These are phyloP conservation scores for Aspergillus sp. DNA, from an alignment of 2,329 filamentous ascomycete species.

Conservation along the genomic window DNA sequence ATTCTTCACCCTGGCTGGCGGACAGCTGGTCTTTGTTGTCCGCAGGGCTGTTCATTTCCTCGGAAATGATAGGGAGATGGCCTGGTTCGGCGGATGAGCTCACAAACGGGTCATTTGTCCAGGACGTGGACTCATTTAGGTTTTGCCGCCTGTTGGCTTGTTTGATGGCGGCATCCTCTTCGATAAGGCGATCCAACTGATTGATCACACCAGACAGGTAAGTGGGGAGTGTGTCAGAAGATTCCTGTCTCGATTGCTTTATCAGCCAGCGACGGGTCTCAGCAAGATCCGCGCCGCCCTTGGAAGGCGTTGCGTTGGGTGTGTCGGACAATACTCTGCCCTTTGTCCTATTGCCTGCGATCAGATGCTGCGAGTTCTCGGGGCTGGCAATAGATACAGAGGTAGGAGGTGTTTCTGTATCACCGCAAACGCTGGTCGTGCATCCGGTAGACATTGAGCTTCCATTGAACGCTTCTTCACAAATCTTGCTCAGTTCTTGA, in stretches of 20 bases:
- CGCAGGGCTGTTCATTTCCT: conserved; percentile 33
- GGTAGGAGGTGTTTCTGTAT: conserved; percentile 48
- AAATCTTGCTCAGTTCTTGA: conserved; percentile 77
- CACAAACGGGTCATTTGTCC: conserved; percentile 12
- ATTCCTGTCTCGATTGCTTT: conserved; percentile 42
- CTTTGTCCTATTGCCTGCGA: conserved; percentile 12
- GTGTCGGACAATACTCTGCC: conserved; percentile 7
- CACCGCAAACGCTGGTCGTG: conserved; percentile 36
- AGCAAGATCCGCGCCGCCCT: conserved; percentile 40
- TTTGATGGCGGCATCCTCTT: conserved; percentile 25
- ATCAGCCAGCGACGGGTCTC: conserved; percentile 54
- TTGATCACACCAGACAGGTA: conserved; percentile 56
- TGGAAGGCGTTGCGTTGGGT: background rate
- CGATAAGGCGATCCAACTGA: conserved; percentile 53
- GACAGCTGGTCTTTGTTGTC: conserved; percentile 7
- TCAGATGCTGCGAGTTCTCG: conserved; percentile 16
- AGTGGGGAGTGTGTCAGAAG: conserved; percentile 38
- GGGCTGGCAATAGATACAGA: conserved; percentile 34
- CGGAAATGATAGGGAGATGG: conserved; percentile 46
- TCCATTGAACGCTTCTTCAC: conserved; percentile 85
- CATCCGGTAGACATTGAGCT: conserved; percentile 48
- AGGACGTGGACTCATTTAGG: conserved; percentile 4
- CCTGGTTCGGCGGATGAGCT: conserved; percentile 10
- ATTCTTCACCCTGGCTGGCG: conserved; percentile 4
- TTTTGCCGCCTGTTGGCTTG: conserved; percentile 2